Evolutionary conservation across 805 yeast species (phyloP).

Genomic region (Starmerella geochares): DNA sequence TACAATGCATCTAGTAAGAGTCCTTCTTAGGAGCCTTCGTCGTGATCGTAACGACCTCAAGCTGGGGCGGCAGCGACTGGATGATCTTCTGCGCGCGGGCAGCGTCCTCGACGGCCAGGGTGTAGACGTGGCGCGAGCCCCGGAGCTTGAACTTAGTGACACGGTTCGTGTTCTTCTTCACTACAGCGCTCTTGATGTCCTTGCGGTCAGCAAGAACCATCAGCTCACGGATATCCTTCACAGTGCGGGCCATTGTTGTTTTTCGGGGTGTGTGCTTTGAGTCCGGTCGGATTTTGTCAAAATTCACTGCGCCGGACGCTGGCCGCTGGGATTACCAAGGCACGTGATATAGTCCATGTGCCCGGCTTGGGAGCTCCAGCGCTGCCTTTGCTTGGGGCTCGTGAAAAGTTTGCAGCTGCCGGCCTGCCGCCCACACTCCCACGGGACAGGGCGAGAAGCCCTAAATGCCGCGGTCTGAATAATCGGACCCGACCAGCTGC

Average conservation of each 20-base stretch:
- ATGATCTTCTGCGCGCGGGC: constrained; percentile 95
- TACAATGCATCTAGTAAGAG: constrained; percentile 10
- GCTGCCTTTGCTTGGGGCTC: not conserved
- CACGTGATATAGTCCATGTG: not conserved
- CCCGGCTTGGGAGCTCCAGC: not conserved
- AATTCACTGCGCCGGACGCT: not conserved
- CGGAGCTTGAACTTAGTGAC: constrained; percentile 99
- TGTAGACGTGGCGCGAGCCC: constrained; percentile 89
- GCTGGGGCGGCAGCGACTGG: constrained; percentile 87
- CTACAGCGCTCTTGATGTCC: constrained; percentile 85
- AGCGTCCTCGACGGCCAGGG: constrained; percentile 88
- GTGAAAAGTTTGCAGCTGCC: not conserved
- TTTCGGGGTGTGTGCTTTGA: constrained; percentile 2
- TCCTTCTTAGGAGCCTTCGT: constrained; percentile 26
- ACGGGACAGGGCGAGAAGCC: not conserved
- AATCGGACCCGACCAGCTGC: too few relatives aligned
- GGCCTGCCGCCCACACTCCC: not conserved
- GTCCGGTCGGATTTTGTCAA: not conserved
- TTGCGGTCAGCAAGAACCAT: constrained; percentile 77
- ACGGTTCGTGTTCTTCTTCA: constrained; percentile 85
- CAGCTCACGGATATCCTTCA: constrained; percentile 94
- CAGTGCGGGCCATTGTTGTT: constrained; percentile 40
- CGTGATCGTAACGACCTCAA: constrained; percentile 26
- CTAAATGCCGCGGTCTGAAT: not conserved
- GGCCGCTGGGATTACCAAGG: not conserved